Base-by-base conservation (phyloP, 1,139 yeast species). In the Candida mesenterica region DNA sequence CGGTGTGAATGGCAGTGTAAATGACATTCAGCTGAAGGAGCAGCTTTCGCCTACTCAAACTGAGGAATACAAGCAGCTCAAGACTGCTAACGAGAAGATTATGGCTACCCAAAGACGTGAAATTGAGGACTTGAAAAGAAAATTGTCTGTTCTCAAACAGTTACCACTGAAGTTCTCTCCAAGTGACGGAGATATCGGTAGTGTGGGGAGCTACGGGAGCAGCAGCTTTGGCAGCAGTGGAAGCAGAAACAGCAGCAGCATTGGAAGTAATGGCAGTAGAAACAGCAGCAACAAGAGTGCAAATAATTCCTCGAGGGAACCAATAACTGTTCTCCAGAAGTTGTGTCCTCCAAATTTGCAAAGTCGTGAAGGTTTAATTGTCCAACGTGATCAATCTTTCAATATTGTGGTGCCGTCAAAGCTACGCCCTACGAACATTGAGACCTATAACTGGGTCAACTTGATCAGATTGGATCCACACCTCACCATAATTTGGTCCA, bases 401-500 rank as follows among this genome's bases (percentile, higher is more conserved):
- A 43, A 49, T 15, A 38, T 53, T 38, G 33, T 30, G 10, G 17
- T 15, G 12, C 28, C 28, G 15, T n/a, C 15, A 5, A 25, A 15
- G 14, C 17, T 25, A n/a, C 28, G 17, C 7, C 12, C 28, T 5
- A 9, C 15, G 7, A 37, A 31, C 38, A 39, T 52, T 14, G 61
- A 57, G 31, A 46, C 62, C 3, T 68, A 62, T 48, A 57, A 65
- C 16, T 70, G 75, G 75, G 52, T 65, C 34, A 67, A 65, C 49
- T 46, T 66, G 15, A 57, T 70, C 34, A 59, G 61, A 32, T 38
- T 69, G 22, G 76, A 70, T 43, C 72, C 73, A 0, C 68, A 66
- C 31, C 52, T 70, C 23, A 63, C 73, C 5, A 52, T 61, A 3
- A 52, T 70, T 32, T 70, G 76, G 76, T 57, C 49, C 39, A 65